Base-by-base conservation (phyloP, 2,329 filamentous ascomycete species). In the Calonectria multiphialidica region DNA sequence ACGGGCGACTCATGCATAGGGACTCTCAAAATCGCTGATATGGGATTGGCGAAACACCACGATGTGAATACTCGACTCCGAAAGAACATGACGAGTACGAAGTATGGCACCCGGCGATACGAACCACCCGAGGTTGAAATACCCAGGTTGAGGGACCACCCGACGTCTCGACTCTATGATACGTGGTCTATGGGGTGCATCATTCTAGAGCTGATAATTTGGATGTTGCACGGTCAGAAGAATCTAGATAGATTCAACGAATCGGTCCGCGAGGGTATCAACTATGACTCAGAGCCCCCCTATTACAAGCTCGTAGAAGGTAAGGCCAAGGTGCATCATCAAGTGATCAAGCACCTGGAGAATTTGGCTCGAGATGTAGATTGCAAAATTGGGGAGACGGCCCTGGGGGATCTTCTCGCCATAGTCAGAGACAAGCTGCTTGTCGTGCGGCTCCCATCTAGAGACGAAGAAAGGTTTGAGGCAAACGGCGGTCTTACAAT, bases 161-260 rank as follows among this genome's bases (percentile, higher is more conserved):
- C 42, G 15, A 42, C 37, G 7, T 78, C 79, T 0, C 71, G 78
- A 0, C 69, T 68, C 1, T 81, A 78, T 18, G 80, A 81, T 10
- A 74, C 78, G 1, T 82, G 80, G 80, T 75, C 79, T 0, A 67
- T 81, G 44, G 80, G 80, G 2, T 80, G 78, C 59, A 74, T 81
- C 18, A 67, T 65, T 0, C 61, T 82, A 2, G 79, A 81, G 49
- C 73, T 78, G 2, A 25, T 80, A 1, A 69, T 79, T 4, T 82
- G 80, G 80, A 25, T 80, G 3, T 28, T 79, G 0, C 72, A 73
- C 18, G 79, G 68, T 3, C 18, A 13, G 4, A 44, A 44, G 7
- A 76, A 18, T 33, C 35, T 55, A 15, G 28, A 30, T 23, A 59
- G 15, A 44, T 72, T 69, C 50, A 70, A 64, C n/a, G 13, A 23